These are phyloP conservation scores for Aquilaria sinensis DNA, from an alignment of 345 rosid species.

Conservation along the genomic window DNA sequence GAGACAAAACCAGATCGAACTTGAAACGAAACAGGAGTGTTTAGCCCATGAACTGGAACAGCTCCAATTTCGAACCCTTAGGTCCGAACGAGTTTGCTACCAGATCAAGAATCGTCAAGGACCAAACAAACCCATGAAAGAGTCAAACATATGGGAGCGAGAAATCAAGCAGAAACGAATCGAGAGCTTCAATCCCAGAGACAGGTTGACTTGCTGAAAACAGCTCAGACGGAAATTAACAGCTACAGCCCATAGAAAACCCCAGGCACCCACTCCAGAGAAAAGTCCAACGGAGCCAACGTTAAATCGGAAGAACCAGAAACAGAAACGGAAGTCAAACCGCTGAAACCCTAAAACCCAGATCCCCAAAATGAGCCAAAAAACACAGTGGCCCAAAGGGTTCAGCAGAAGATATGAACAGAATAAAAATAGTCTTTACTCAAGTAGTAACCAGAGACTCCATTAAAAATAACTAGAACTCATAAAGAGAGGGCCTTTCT, in stretches of 20 bases:
- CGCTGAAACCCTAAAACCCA: slow-evolving; percentile 54
- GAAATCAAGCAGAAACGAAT: slow-evolving; percentile 6
- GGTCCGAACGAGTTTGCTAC: slow-evolving; percentile 16
- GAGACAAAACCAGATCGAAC: slow-evolving; percentile 20
- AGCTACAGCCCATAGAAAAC: slow-evolving; percentile 20
- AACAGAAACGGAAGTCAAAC: slow-evolving; percentile 33
- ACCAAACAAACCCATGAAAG: slow-evolving; percentile 10
- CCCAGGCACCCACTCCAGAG: slow-evolving; percentile 11
- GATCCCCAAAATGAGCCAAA: slow-evolving; percentile 42
- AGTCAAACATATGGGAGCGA: slow-evolving; percentile 1
- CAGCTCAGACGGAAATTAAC: slow-evolving; percentile 7
- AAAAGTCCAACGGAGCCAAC: slow-evolving; percentile 26
- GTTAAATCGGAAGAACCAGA: slow-evolving; percentile 31
- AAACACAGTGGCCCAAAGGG: slow-evolving; percentile 18
- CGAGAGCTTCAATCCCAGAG: slow-evolving; percentile 10
- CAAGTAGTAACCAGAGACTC: slow-evolving; percentile 11
- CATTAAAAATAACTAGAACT: slow-evolving; percentile 21
- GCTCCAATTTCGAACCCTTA: slow-evolving; percentile 14
- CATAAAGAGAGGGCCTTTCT: not conserved
- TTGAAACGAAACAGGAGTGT: slow-evolving; percentile 5
- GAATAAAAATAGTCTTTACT: slow-evolving; percentile 8
- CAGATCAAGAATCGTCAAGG: slow-evolving; percentile 32
- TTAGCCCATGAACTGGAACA: slow-evolving; percentile 23
- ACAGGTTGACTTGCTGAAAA: not conserved
- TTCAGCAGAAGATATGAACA: slow-evolving; percentile 9